Percentiles rank a stretch among this genome's conserved stretches.
Conservation (phyloP, 2,329 filamentous ascomycete species). For the Myriosclerotinia curreyana region DNA sequence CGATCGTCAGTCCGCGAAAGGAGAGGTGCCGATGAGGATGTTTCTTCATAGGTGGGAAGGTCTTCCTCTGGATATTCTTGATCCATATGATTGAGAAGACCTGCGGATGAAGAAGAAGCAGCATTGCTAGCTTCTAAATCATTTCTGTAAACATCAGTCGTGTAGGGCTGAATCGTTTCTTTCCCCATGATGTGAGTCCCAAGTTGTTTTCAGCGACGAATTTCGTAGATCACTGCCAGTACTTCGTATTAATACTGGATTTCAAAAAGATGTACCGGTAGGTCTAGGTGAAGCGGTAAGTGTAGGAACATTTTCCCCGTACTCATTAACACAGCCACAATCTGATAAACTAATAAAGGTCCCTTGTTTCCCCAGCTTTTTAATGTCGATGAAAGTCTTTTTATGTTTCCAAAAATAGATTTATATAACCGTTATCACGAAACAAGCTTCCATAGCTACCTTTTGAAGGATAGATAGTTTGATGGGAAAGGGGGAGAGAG, state of each 20-base stretch:
- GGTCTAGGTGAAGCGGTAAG: not conserved
- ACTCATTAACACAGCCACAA: constrained; percentile 12
- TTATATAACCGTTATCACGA: not conserved
- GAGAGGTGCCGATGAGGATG: constrained; percentile 16
- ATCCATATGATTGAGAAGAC: constrained; percentile 25
- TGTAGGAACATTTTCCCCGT: too few species aligned
- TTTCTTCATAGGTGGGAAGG: constrained; percentile 29
- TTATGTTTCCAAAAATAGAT: not conserved
- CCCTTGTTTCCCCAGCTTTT: not conserved
- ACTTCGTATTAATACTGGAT: not conserved
- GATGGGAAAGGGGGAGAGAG: too few species aligned
- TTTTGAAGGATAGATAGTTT: too few species aligned
- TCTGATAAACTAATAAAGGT: too few species aligned
- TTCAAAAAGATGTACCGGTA: not conserved
- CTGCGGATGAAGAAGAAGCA: constrained; percentile 30
- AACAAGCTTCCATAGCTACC: too few species aligned
- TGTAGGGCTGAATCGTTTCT: constrained; percentile 14
- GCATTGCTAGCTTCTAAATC: not conserved
- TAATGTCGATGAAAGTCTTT: not conserved
- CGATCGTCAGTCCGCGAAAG: not conserved
- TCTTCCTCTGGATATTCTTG: constrained; percentile 31
- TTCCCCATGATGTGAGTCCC: constrained; percentile 10
- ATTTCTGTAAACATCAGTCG: constrained; percentile 3
- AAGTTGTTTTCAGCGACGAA: not conserved
- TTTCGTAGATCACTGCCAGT: not conserved